These are phyloP conservation scores for Bruguiera parviflora DNA, from an alignment of 345 rosid species.

Conservation along the genomic window DNA sequence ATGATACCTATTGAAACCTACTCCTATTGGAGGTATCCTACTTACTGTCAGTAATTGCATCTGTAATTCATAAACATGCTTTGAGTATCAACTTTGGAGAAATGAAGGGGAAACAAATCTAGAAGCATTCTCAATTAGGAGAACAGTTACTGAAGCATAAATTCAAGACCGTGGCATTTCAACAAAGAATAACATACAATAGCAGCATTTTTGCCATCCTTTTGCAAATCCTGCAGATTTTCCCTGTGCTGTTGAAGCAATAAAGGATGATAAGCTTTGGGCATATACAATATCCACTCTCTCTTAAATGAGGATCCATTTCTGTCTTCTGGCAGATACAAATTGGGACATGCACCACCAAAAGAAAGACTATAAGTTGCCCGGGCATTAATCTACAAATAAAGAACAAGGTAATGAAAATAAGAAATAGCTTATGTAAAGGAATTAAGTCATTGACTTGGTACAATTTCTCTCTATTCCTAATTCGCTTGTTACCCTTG, in stretches of 20 bases:
- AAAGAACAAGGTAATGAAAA: conserved; percentile 11
- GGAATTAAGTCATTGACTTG: neutral
- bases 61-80: no score
- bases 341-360: conserved; percentile 67
- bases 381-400: conserved; percentile 76
- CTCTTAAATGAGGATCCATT: conserved; percentile 29
- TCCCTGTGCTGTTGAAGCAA: conserved; percentile 75
- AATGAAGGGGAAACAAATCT: neutral
- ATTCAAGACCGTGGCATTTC: conserved; percentile 1
- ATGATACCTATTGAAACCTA: no score
- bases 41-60: no score
- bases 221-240: conserved; percentile 45
- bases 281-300: conserved; percentile 77
- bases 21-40: no score
- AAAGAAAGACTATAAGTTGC: conserved; percentile 73
- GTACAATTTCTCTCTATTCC: no score
- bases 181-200: conserved; percentile 41
- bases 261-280: conserved; percentile 81
- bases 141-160: neutral
- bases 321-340: conserved; percentile 53
- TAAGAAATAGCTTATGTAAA: neutral
- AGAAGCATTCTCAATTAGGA: neutral
- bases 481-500: no score
- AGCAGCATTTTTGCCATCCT: conserved; percentile 46
- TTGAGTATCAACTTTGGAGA: no score